Evolutionary conservation across 805 yeast genomes (phyloP).

Genomic region (Komagataella pastoris): DNA sequence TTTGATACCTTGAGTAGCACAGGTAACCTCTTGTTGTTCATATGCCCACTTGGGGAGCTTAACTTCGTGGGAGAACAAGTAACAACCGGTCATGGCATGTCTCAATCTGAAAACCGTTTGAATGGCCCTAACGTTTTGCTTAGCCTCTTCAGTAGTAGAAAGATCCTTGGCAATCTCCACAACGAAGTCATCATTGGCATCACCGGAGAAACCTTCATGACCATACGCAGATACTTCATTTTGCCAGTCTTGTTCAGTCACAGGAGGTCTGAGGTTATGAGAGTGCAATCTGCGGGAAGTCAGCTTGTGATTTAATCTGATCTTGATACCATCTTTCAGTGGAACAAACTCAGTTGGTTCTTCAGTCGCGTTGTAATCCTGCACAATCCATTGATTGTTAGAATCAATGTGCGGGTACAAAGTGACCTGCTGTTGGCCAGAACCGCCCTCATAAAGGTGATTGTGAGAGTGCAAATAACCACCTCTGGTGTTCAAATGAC

Average conservation of each 20-base stretch:
- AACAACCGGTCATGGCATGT: constrained; percentile 61
- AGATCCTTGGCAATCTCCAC: constrained; percentile 34
- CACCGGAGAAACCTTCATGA: constrained; percentile 47
- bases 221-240: constrained; percentile 65
- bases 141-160: constrained; percentile 25
- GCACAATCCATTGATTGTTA: constrained; percentile 68
- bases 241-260: constrained; percentile 83
- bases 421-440: constrained; percentile 71
- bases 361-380: constrained; percentile 39
- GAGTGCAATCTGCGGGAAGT: constrained; percentile 67
- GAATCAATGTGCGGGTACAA: constrained; percentile 45
- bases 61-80: constrained; percentile 56
- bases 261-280: constrained; percentile 66
- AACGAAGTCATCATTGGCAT: constrained; percentile 58
- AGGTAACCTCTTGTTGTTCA: constrained; percentile 74
- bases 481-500: constrained; percentile 61
- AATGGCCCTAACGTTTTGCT: constrained; percentile 32
- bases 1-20: constrained; percentile 58
- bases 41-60: constrained; percentile 77
- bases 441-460: constrained; percentile 46
- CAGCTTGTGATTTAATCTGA: constrained; percentile 56
- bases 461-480: constrained; percentile 75
- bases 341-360: constrained; percentile 21
- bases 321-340: constrained; percentile 33
- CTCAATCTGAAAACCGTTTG: constrained; percentile 59